A percentile compares a stretch with the other conserved stretches of the same genome.
Conservation (phyloP, 192 early-diverging fungal species). For the Podila horticola region DNA sequence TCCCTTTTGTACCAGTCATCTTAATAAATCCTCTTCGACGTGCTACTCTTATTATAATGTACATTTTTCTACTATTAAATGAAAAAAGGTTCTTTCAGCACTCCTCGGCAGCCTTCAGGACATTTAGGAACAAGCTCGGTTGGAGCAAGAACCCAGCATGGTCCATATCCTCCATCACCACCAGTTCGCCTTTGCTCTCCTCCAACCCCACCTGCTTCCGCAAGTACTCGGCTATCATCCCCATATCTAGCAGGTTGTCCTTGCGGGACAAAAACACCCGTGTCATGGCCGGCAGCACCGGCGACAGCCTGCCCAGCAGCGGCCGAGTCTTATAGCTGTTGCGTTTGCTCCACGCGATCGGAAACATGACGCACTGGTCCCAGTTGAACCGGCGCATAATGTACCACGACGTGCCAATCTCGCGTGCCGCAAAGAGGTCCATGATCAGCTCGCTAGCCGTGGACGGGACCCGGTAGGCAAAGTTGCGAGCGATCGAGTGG, state of each 20-base stretch:
- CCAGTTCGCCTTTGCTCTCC: constrained; percentile 23
- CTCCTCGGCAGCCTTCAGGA: constrained; percentile 24
- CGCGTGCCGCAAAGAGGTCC: constrained; percentile 65
- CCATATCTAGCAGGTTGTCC: constrained; percentile 55
- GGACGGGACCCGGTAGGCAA: constrained; percentile 53
- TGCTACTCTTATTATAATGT: too few relatives aligned
- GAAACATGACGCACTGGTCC: constrained; percentile 55
- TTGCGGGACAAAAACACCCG: constrained; percentile 58
- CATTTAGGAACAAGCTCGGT: constrained; percentile 28
- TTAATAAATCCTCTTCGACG: too few relatives aligned
- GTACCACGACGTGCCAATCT: constrained; percentile 70
- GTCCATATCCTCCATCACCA: constrained; percentile 55
- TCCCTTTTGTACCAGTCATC: neutral
- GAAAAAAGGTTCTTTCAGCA: constrained; percentile 17
- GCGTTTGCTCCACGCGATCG: constrained; percentile 18
- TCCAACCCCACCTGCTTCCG: constrained; percentile 30
- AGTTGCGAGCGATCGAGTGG: constrained; percentile 71
- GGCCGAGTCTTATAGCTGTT: constrained; percentile 5
- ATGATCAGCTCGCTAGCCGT: constrained; percentile 61
- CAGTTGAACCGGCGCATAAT: constrained; percentile 66
- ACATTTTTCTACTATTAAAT: neutral
- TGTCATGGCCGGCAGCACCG: constrained; percentile 30
- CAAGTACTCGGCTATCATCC: constrained; percentile 51
- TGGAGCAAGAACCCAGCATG: constrained; percentile 58
- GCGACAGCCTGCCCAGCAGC: constrained; percentile 14